Conservation (phyloP, 495 filamentous ascomycete species). For the Pseudotulostoma volvatum region DNA sequence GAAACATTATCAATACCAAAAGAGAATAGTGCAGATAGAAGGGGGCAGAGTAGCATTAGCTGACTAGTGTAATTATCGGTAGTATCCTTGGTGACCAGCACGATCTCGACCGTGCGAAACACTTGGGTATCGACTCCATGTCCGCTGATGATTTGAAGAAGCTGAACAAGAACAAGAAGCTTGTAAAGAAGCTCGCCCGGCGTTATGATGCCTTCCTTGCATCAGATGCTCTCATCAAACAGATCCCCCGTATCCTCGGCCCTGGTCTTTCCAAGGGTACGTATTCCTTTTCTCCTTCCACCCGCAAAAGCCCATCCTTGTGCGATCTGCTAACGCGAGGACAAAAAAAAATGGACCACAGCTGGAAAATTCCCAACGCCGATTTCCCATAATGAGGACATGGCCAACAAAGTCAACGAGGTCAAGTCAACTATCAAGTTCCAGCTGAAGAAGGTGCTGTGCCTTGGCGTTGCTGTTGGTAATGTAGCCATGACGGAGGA, state of each 20-base stretch:
- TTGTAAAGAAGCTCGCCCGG: constrained; percentile 99
- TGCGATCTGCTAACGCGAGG: no score
- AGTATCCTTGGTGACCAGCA: constrained; percentile 98
- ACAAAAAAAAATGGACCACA: no score
- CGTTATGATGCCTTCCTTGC: constrained; percentile 99
- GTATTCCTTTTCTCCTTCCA: constrained; percentile 9
- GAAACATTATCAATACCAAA: no score
- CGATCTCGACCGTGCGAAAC: constrained; percentile 99
- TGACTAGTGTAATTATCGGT: constrained; percentile 5
- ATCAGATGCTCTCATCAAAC: constrained; percentile 92
- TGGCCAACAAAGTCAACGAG: constrained; percentile 84
- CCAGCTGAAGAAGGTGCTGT: constrained; percentile 99
- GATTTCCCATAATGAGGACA: constrained; percentile 87
- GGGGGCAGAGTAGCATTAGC: constrained; percentile 3
- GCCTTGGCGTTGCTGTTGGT: constrained; percentile 96
- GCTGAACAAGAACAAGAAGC: constrained; percentile 99
- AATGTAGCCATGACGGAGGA: constrained; percentile 96
- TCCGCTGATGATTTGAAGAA: constrained; percentile 97
- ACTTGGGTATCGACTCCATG: constrained; percentile 94
- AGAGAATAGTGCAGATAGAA: no score
- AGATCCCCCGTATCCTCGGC: constrained; percentile 97
- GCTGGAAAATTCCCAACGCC: constrained; percentile 99
- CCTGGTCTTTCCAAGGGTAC: constrained; percentile 95
- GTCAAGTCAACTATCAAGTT: constrained; percentile 99
- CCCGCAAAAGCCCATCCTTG: neutral